Percentiles rank a stretch among this genome's conserved stretches.
Evolutionary conservation across 331 rosid species (phyloP).

Genomic region (Telfairia occidentalis): DNA sequence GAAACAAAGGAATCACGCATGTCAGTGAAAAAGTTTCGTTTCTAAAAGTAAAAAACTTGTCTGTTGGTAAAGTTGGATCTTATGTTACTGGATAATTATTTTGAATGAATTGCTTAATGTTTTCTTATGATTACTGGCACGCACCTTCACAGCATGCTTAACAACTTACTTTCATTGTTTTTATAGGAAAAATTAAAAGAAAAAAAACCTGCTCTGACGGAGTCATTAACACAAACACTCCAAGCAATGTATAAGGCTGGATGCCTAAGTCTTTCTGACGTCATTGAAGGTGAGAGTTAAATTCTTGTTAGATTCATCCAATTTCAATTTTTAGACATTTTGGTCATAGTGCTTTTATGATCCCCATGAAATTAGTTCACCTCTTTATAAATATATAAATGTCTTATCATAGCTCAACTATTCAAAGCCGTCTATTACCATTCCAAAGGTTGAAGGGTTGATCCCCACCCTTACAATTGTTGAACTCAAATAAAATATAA

Average conservation of each 20-base stretch:
- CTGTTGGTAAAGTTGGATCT: not conserved
- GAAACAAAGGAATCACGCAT: not conserved
- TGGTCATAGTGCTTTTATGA: not conserved
- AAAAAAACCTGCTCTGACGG: constrained; percentile 69
- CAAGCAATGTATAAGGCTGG: constrained; percentile 92
- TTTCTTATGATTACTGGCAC: not conserved
- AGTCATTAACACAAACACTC: constrained; percentile 74
- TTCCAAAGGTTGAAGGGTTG: no score
- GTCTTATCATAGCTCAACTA: no score
- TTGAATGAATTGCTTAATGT: not conserved
- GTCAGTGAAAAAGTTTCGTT: not conserved
- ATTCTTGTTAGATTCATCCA: not conserved
- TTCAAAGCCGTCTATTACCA: no score
- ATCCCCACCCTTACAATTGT: no score
- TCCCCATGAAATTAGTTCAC: not conserved
- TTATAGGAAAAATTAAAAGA: constrained; percentile 92
- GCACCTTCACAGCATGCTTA: not conserved
- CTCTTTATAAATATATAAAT: no score
- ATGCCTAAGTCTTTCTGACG: constrained; percentile 62
- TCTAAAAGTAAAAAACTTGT: not conserved
- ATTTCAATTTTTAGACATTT: not conserved
- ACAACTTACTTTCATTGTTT: not conserved
- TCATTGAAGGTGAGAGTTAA: constrained; percentile 69
- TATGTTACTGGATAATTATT: not conserved
- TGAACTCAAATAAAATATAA: no score